These are phyloP conservation scores for Medicago truncatula DNA, from an alignment of 306 rosid species.

Conservation along the genomic window DNA sequence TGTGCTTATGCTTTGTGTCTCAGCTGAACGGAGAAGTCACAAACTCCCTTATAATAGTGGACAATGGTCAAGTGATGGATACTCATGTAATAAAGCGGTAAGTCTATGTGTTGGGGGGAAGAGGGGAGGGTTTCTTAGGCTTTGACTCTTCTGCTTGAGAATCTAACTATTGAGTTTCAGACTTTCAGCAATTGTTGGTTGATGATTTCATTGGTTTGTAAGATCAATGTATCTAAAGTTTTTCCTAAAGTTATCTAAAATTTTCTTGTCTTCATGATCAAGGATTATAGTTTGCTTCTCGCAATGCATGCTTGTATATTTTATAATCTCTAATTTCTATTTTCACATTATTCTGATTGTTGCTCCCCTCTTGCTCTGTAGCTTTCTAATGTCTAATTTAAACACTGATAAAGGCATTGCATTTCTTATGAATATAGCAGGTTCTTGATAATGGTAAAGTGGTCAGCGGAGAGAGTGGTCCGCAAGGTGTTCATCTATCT, in stretches of 20 bases:
- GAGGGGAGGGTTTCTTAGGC: constrained; percentile 1
- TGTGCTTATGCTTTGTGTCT: constrained; percentile 43
- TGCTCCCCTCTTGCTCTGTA: constrained; percentile 5
- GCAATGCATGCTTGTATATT: constrained; percentile 16
- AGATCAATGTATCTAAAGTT: constrained; percentile 26
- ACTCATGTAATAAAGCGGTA: constrained; percentile 49
- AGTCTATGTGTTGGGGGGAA: constrained; percentile 44
- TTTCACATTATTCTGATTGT: constrained; percentile 7
- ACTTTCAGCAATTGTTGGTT: constrained; percentile 7
- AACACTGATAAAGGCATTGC: constrained; percentile 33
- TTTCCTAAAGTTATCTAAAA: constrained; percentile 2
- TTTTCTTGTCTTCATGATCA: constrained; percentile 30
- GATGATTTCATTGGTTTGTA: constrained; percentile 32
- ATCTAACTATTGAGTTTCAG: constrained; percentile 30
- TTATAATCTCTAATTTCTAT: constrained; percentile 15
- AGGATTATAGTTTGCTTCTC: constrained; percentile 3
- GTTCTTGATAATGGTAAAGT: constrained; percentile 51
- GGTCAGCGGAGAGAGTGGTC: constrained; percentile 52
- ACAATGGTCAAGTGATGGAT: constrained; percentile 49
- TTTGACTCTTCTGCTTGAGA: neutral
- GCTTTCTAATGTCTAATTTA: constrained; percentile 15
- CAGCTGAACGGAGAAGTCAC: constrained; percentile 54
- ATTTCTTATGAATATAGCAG: constrained; percentile 50
- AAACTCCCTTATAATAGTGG: constrained; percentile 46
- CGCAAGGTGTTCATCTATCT: constrained; percentile 57